Conservation (phyloP, 2,329 filamentous ascomycete species). For the Aureobasidium vineae region DNA sequence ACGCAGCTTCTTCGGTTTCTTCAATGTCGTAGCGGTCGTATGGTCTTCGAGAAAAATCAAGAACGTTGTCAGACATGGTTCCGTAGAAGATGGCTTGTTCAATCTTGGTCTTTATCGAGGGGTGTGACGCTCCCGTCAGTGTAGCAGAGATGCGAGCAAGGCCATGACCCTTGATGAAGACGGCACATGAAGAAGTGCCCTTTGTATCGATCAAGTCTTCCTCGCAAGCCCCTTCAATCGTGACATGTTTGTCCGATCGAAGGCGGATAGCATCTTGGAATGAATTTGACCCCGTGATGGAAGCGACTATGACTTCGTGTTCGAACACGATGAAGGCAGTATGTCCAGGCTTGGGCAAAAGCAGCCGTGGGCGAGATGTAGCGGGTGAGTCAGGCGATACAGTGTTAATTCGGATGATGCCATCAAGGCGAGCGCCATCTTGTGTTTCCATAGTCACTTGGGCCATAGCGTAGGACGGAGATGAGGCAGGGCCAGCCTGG, state of each 20-base stretch:
- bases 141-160: conserved; percentile 55
- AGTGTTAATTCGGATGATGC: conserved; percentile 62
- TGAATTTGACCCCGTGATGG: conserved; percentile 59
- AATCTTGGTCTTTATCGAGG: conserved; percentile 83
- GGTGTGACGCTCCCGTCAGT: conserved; percentile 60
- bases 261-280: conserved; percentile 90
- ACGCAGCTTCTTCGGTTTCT: conserved; percentile 73
- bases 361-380: conserved; percentile 60
- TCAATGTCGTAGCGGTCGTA: conserved; percentile 61
- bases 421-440: conserved; percentile 55
- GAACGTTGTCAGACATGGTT: conserved; percentile 73
- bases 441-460: conserved; percentile 63
- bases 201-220: conserved; percentile 46
- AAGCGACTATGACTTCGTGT: conserved; percentile 69
- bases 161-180: conserved; percentile 59
- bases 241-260: conserved; percentile 52
- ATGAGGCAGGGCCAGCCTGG: conserved; percentile 34
- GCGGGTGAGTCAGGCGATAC: conserved; percentile 38
- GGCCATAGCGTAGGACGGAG: conserved; percentile 69
- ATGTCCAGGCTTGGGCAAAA: conserved; percentile 74
- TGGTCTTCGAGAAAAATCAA: conserved; percentile 67
- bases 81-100: conserved; percentile 96
- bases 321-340: conserved; percentile 82
- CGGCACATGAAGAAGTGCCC: conserved; percentile 44
- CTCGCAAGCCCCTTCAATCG: conserved; percentile 51